phyloP scores from a whole-genome alignment of 495 filamentous ascomycete genomes.

The Penicillium robsamsonii region DNA sequence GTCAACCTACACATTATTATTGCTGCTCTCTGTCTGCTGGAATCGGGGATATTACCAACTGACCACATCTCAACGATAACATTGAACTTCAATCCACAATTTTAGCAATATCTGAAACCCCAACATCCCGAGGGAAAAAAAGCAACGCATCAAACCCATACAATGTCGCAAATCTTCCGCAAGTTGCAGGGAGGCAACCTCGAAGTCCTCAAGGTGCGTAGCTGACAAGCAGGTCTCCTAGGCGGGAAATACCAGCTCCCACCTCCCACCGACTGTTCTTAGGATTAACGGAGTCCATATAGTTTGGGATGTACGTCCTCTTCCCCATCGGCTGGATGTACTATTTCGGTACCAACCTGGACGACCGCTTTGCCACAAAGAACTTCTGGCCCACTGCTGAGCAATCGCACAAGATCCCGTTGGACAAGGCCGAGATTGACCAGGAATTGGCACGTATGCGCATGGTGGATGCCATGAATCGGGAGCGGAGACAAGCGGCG shows the following conservation, averaged over 20 bases:
- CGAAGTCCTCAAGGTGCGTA: constrained; percentile 87
- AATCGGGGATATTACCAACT: background rate
- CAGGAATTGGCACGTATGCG: constrained; percentile 73
- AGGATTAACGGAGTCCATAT: background rate
- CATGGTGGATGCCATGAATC: constrained; percentile 37
- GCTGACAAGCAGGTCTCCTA: constrained; percentile 7
- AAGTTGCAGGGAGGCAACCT: constrained; percentile 76
- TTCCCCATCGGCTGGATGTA: constrained; percentile 99
- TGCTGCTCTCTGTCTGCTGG: background rate
- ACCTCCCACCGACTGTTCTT: too few species aligned
- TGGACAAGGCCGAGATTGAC: constrained; percentile 83
- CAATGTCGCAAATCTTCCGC: constrained; percentile 43
- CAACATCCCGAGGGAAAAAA: background rate
- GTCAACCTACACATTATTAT: constrained; percentile 9
- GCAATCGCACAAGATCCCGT: constrained; percentile 83
- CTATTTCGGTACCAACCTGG: constrained; percentile 98
- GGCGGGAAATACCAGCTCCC: background rate
- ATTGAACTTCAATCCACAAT: background rate
- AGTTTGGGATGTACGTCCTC: constrained; percentile 98
- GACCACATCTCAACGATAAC: background rate
- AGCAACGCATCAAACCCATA: constrained; percentile 9
- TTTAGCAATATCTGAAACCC: constrained; percentile 1
- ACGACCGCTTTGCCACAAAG: constrained; percentile 79
- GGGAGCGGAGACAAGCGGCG: constrained; percentile 49
- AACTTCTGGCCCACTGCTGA: constrained; percentile 92